Evolutionary conservation across 139 green algal genomes (phyloP), one percentile per base, ranked within the genome.

Genomic region (Chlorella sp.): DNA sequence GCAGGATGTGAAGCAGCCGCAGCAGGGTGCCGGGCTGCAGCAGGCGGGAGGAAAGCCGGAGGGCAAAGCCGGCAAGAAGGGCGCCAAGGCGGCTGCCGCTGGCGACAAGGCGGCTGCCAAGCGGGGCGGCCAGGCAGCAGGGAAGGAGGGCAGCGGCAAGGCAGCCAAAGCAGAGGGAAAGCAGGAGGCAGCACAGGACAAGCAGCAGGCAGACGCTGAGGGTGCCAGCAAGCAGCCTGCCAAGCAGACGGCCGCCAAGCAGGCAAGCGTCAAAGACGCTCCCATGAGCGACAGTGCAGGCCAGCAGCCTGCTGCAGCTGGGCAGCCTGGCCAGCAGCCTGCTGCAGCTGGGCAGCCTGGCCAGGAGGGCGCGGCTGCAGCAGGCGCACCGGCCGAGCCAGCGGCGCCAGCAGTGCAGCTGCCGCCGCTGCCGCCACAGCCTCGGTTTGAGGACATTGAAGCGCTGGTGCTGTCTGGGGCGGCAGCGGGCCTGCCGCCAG

Each of bases 371-470:
- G 60, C 21, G 28, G 60, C 60, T 32, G 60, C 60, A 67, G 60
- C 60, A 9, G 44, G 44, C 44, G 9, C 44, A 9, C 7, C 44
- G 44, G 7, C 44, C 20, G 28, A 74, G 34, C 34, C 28, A 12
- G 36, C 69, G 3, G 64, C 69, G 23, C 20, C 69, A 9, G 7
- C 44, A 16, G 44, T 16, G 44, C 44, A 51, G 38, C 38, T 36
- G 18, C 21, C 26, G 39, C 69, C 30, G 13, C 36, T 60, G 25
- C 76, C 34, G 57, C 57, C 23, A 1, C 76, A 44, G 64, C 79
- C 79, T 30, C 41, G 44, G 38, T 85, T 78, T 63, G 79, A 85
- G 25, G 79, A 85, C 3, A 15, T 85, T 0, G 79, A 85, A 44
- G 25, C 57, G 41, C 30, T 85, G 41, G 18, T 85, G 15, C 74